Conservation (phyloP, 768 basidiomycete species). For the Fistulinella prunicolor region DNA sequence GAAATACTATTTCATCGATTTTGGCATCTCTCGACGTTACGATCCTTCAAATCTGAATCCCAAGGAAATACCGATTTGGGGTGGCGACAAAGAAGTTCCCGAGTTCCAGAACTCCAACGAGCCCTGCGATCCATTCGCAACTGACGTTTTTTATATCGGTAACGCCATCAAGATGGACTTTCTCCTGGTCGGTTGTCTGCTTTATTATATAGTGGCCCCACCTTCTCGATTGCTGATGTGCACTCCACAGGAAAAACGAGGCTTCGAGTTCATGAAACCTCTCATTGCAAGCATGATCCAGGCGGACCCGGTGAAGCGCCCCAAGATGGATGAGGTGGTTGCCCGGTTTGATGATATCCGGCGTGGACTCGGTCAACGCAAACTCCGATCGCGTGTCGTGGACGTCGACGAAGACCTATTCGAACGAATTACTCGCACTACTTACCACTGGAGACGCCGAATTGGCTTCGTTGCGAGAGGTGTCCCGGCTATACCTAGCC, state of each 20-base stretch:
- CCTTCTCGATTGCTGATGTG: not conserved
- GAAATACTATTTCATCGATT: constrained; percentile 13
- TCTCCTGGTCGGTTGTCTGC: constrained; percentile 22
- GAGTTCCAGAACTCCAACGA: constrained; percentile 28
- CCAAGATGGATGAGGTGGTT: constrained; percentile 22
- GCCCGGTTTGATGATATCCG: constrained; percentile 15
- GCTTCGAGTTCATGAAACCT: constrained; percentile 24
- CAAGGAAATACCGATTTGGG: constrained; percentile 29
- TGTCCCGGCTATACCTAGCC: constrained; percentile 12
- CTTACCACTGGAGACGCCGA: constrained; percentile 26
- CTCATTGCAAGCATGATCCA: constrained; percentile 23
- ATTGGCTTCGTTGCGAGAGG: constrained; percentile 10
- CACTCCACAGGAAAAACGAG: constrained; percentile 4
- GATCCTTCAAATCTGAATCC: constrained; percentile 24
- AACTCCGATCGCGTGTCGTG: constrained; percentile 30
- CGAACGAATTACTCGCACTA: constrained; percentile 2
- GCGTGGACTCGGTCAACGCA: constrained; percentile 6
- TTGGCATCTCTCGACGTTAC: constrained; percentile 29
- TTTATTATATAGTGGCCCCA: not conserved
- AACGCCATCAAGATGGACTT: constrained; percentile 37
- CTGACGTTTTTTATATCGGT: constrained; percentile 44
- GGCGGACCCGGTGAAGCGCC: constrained; percentile 19
- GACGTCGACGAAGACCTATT: constrained; percentile 15
- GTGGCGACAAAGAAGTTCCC: constrained; percentile 42
- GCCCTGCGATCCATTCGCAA: constrained; percentile 38